These are phyloP conservation scores for Macrolepiota albuminosa DNA, from an alignment of 768 basidiomycete genomes.

Conservation along the genomic window DNA sequence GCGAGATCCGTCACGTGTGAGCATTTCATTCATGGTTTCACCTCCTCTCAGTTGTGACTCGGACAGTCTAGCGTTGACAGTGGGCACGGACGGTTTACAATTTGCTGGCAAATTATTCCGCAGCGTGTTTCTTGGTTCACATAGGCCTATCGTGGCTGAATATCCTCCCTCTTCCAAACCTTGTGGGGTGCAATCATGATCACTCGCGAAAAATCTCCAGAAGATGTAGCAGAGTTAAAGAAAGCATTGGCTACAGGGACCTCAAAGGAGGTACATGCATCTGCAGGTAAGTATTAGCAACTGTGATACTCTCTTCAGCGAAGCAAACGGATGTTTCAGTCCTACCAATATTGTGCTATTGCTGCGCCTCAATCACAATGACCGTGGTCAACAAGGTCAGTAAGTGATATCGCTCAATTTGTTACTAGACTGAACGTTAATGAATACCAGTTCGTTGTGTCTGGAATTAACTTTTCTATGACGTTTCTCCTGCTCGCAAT, in stretches of 20 bases:
- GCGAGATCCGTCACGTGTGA: neutral
- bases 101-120: neutral
- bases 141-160: neutral
- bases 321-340: slow-evolving; percentile 34
- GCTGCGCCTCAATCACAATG: slow-evolving; percentile 92
- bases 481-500: slow-evolving; percentile 91
- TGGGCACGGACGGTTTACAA: neutral
- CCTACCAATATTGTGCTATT: slow-evolving; percentile 83
- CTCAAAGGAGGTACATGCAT: slow-evolving; percentile 21
- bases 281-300: slow-evolving; percentile 19
- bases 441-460: slow-evolving; percentile 78
- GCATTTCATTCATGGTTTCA: neutral
- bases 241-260: slow-evolving; percentile 32
- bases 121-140: neutral
- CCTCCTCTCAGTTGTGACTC: neutral
- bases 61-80: neutral
- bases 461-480: slow-evolving; percentile 92
- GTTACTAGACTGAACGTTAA: neutral
- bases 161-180: neutral
- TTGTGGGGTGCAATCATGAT: neutral
- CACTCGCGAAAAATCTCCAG: slow-evolving; percentile 10
- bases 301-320: neutral
- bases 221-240: slow-evolving; percentile 28
- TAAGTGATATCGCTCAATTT: neutral
- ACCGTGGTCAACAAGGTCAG: slow-evolving; percentile 93